A percentile compares a stretch with the other conserved stretches of the same genome.
phyloP scores from a whole-genome alignment of 2,329 filamentous ascomycete genomes.

The Venturiaceae sp. region DNA sequence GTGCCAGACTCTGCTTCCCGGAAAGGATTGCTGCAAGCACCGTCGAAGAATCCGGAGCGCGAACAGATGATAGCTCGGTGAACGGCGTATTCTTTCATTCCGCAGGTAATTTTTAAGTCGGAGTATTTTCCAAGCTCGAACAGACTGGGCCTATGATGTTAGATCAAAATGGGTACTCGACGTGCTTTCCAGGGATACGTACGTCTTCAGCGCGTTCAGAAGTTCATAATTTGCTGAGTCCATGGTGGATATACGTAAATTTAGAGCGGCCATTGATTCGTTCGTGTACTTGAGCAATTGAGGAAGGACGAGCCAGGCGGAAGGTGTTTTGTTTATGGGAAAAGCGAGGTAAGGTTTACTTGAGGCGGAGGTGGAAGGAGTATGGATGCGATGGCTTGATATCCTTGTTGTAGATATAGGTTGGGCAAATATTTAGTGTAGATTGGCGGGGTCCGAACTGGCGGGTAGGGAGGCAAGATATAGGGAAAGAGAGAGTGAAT shows the following conservation, averaged over 20 bases:
- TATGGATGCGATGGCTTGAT: too few relatives aligned
- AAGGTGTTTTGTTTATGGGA: constrained; percentile 13
- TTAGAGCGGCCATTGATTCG: neutral
- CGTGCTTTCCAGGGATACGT: constrained; percentile 20
- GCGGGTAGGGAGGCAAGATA: neutral
- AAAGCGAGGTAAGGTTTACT: constrained; percentile 1
- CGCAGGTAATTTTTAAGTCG: constrained; percentile 38
- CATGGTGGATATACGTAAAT: constrained; percentile 16
- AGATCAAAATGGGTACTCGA: constrained; percentile 17
- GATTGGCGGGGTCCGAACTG: constrained; percentile 9
- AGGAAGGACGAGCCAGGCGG: neutral
- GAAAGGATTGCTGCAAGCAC: constrained; percentile 28
- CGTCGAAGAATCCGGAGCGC: constrained; percentile 36
- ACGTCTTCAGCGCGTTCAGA: constrained; percentile 37
- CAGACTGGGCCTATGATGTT: constrained; percentile 17
- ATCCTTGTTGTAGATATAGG: neutral
- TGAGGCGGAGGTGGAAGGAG: neutral
- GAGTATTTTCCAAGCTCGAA: constrained; percentile 32
- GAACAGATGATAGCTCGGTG: constrained; percentile 40
- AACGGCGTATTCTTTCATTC: constrained; percentile 33
- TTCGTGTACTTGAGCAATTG: neutral
- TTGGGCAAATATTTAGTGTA: too few relatives aligned
- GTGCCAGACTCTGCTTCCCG: constrained; percentile 24
- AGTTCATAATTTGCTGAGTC: constrained; percentile 32
- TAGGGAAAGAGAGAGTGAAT: neutral